These are phyloP conservation scores for Glaciozyma antarctica DNA, from an alignment of 768 basidiomycete genomes.

Conservation along the genomic window DNA sequence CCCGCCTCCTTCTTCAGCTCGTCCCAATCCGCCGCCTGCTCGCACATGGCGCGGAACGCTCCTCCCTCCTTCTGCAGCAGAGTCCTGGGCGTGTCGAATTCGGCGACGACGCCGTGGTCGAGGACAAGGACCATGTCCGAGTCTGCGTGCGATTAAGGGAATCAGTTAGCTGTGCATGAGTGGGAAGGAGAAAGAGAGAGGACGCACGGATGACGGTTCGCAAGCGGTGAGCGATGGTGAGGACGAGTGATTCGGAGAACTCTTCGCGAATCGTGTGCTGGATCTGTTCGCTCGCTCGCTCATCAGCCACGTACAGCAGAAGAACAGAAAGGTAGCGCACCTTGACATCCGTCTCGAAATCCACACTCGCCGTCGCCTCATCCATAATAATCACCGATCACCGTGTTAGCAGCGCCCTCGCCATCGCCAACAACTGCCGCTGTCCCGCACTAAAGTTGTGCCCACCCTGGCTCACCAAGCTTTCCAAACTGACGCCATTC, in stretches of 20 bases:
- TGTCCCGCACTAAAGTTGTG: slow-evolving; percentile 39
- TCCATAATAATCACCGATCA: slow-evolving; percentile 44
- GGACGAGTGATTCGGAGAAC: slow-evolving; percentile 40
- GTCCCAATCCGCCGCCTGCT: slow-evolving; percentile 23
- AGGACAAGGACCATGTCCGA: slow-evolving; percentile 20
- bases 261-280: slow-evolving; percentile 42
- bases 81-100: slow-evolving; percentile 51
- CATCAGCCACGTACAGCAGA: background rate
- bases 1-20: slow-evolving; percentile 10
- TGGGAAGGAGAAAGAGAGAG: background rate
- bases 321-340: slow-evolving; percentile 11
- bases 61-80: slow-evolving; percentile 48
- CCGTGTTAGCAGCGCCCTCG: slow-evolving; percentile 36
- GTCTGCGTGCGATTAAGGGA: background rate
- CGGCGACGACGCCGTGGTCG: slow-evolving; percentile 17
- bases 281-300: slow-evolving; percentile 29
- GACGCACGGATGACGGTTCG: background rate
- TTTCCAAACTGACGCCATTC: slow-evolving; percentile 36
- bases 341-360: slow-evolving; percentile 39
- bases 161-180: background rate
- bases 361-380: slow-evolving; percentile 43
- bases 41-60: slow-evolving; percentile 23
- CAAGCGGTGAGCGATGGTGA: slow-evolving; percentile 46
- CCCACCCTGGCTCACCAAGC: slow-evolving; percentile 40
- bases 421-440: slow-evolving; percentile 30